phyloP scores from a whole-genome alignment of 345 rosid genomes.

The Brassica napus region Da-Ae NC_063435.1:1191501-1192000 shows the following conservation, averaged over 20 bases:
- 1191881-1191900: slow-evolving; percentile 30
- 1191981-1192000: slow-evolving; percentile 30
- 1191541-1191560: slow-evolving; percentile 75
- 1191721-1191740: too few species aligned
- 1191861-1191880: slow-evolving; percentile 23
- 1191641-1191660: slow-evolving; percentile 37
- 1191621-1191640: slow-evolving; percentile 24
- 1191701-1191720: not conserved
- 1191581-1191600: slow-evolving; percentile 8
- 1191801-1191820: too few species aligned
- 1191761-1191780: too few species aligned
- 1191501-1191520: slow-evolving; percentile 66
- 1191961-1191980: slow-evolving; percentile 34
- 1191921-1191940: slow-evolving; percentile 39
- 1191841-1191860: not conserved
- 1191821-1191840: slow-evolving; percentile 6
- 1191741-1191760: too few species aligned
- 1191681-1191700: slow-evolving; percentile 5
- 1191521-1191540: slow-evolving; percentile 85
- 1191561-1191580: slow-evolving; percentile 21
- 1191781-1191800: too few species aligned
- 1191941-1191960: slow-evolving; percentile 35
- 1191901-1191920: slow-evolving; percentile 36
- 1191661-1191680: slow-evolving; percentile 17
- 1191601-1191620: slow-evolving; percentile 30